Percentiles rank a stretch among this genome's conserved stretches.
Evolutionary conservation across 306 rosid species (phyloP).

Genomic region (Rosa lucieae): DNA sequence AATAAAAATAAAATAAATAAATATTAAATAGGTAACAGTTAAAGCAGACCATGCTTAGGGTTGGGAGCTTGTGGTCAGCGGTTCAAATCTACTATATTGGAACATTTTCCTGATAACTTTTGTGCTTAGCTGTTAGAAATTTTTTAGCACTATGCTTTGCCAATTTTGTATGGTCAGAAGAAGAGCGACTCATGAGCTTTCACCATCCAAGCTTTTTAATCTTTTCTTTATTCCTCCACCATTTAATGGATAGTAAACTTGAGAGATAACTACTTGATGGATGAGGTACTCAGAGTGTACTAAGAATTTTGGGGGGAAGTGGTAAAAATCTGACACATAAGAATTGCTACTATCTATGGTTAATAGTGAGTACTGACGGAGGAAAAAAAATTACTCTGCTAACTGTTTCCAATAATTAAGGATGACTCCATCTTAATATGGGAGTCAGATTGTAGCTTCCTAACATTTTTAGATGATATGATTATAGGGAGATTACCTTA

Average conservation of each 20-base stretch:
- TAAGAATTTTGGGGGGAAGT: too few relatives aligned
- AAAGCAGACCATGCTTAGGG: neutral
- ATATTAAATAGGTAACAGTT: neutral
- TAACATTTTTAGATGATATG: too few relatives aligned
- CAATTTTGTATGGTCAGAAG: neutral
- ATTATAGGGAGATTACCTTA: too few relatives aligned
- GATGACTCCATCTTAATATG: too few relatives aligned
- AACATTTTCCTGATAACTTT: neutral
- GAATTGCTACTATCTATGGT: too few relatives aligned
- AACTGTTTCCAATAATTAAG: too few relatives aligned
- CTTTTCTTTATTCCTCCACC: neutral
- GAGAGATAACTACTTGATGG: too few relatives aligned
- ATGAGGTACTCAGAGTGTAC: too few relatives aligned
- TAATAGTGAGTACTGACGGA: too few relatives aligned
- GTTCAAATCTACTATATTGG: neutral
- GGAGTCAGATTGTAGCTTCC: too few relatives aligned
- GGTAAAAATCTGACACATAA: too few relatives aligned
- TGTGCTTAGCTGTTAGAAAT: neutral
- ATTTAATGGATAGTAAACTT: neutral
- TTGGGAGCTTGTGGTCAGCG: neutral
- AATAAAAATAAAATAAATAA: neutral
- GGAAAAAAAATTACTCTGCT: too few relatives aligned
- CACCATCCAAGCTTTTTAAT: neutral
- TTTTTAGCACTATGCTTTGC: neutral
- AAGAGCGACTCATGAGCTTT: neutral